Base-by-base conservation (phyloP, 805 yeast genomes). In the Candida ipomoeae region DNA sequence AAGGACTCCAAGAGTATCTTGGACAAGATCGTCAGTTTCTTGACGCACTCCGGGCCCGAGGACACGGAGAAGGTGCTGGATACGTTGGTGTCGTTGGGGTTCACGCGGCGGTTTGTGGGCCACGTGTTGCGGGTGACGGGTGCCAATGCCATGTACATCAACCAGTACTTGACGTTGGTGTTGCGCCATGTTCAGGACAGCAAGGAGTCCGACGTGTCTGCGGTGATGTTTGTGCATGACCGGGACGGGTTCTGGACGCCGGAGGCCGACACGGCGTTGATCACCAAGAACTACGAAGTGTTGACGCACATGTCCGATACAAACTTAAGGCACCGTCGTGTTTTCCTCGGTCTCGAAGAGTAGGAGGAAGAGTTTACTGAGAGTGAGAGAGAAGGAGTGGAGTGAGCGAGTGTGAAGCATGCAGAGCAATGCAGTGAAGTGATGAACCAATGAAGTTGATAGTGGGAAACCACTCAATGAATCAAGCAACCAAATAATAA, bases 161-260 rank as follows among this genome's bases (percentile, higher is more conserved):
- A 48, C 36, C 48, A 52, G 29, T 53, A 49, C 43, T 49, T 56
- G 48, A 41, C 41, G 10, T 52, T 37, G 10, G 34, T 56, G 3
- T 46, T 56, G 46, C 44, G 36, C 6, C 42, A 44, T 2, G 15
- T 57, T 23, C 48, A 49, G 31, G 32, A 40, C 23, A 41, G 34
- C 29, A 39, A 38, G 37, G 39, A 20, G 20, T n/a, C 42, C 15
- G 37, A 48, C 15, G 18, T 51, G 15, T 45, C 44, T 13, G 43
- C 49, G 42, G 21, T 54, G 34, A 44, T 57, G 40, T 52, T 45
- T 31, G 37, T 53, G 2, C 50, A 49, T 10, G 44, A 47, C 41
- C 38, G 21, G 10, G 41, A 52, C 29, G 61, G 61, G 3, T 51
- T 54, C 36, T 58, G 61, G 61, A 56, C 55, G 15, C 57, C 58